phyloP scores from a whole-genome alignment of 495 filamentous ascomycete species.

The Hyaloscypha hepaticicola region DNA sequence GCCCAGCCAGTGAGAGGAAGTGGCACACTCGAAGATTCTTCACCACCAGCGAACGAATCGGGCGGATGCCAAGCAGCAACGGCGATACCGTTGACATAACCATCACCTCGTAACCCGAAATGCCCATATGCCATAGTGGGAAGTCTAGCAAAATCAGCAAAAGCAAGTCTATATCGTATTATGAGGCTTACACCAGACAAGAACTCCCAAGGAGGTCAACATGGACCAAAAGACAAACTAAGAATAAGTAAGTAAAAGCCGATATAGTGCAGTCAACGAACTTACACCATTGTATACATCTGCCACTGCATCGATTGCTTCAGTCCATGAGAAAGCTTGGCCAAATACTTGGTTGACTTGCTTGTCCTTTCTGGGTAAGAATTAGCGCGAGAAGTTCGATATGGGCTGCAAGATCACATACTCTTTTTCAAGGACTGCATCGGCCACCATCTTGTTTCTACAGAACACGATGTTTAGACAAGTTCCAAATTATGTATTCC shows the following conservation, averaged over 20 bases:
- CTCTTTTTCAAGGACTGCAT: constrained; percentile 86
- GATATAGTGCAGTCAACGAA: constrained; percentile 19
- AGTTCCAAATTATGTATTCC: constrained; percentile 32
- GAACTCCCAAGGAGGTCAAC: constrained; percentile 80
- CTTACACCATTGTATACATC: constrained; percentile 91
- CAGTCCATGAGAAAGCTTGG: constrained; percentile 68
- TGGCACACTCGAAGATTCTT: constrained; percentile 69
- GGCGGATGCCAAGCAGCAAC: constrained; percentile 69
- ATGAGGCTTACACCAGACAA: constrained; percentile 83
- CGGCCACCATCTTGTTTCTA: constrained; percentile 61
- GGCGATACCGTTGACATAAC: constrained; percentile 85
- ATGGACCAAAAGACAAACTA: constrained; percentile 97
- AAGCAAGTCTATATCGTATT: not conserved
- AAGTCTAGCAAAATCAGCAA: constrained; percentile 62
- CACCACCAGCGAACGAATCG: constrained; percentile 64
- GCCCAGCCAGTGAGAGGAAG: constrained; percentile 71
- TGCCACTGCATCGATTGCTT: constrained; percentile 76
- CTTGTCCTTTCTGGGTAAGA: constrained; percentile 66
- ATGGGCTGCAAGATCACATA: constrained; percentile 41
- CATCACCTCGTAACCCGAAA: constrained; percentile 92
- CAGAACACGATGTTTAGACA: constrained; percentile 33
- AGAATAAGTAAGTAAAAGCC: constrained; percentile 29
- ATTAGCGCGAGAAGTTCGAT: constrained; percentile 23
- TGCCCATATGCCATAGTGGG: constrained; percentile 99
- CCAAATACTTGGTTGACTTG: constrained; percentile 68